phyloP scores from a whole-genome alignment of 2,329 filamentous ascomycete species.

The Penicillium sp. region DNA sequence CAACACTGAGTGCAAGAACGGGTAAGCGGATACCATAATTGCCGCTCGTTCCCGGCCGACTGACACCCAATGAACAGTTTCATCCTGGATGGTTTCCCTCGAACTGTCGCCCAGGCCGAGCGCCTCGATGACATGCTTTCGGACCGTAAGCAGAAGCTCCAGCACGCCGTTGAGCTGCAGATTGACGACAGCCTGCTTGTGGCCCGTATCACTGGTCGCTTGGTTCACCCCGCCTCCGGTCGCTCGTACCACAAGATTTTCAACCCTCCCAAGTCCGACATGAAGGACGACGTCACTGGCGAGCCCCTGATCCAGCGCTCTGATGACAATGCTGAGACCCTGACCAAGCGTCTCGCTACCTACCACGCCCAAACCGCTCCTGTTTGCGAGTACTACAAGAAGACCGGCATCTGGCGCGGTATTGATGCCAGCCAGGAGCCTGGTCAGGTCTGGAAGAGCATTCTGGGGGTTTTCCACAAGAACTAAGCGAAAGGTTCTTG shows the following conservation, averaged over 20 bases:
- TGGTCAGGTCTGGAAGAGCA: conserved; percentile 89
- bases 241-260: conserved; percentile 98
- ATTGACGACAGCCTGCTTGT: conserved; percentile 95
- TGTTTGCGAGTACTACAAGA: conserved; percentile 95
- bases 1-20: conserved; percentile 95
- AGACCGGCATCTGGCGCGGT: conserved; percentile 93
- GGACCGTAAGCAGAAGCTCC: conserved; percentile 75
- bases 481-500: conserved; percentile 36
- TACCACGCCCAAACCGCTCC: conserved; percentile 94
- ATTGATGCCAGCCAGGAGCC: conserved; percentile 96
- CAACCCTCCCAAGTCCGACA: conserved; percentile 90
- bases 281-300: conserved; percentile 96
- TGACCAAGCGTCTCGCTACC: conserved; percentile 90
- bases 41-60: neutral
- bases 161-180: conserved; percentile 94
- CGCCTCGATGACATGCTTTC: conserved; percentile 90
- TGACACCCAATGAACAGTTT: conserved; percentile 61
- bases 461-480: conserved; percentile 79
- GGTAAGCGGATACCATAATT: conserved; percentile 59
- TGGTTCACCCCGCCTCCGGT: conserved; percentile 93
- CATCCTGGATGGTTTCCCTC: conserved; percentile 98
- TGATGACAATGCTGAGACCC: conserved; percentile 93
- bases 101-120: conserved; percentile 93
- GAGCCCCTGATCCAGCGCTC: conserved; percentile 95
- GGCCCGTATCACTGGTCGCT: conserved; percentile 90